Evolutionary conservation across 1,139 yeast genomes (phyloP).

Genomic region (Protomyces arabidopsidicola): DNA sequence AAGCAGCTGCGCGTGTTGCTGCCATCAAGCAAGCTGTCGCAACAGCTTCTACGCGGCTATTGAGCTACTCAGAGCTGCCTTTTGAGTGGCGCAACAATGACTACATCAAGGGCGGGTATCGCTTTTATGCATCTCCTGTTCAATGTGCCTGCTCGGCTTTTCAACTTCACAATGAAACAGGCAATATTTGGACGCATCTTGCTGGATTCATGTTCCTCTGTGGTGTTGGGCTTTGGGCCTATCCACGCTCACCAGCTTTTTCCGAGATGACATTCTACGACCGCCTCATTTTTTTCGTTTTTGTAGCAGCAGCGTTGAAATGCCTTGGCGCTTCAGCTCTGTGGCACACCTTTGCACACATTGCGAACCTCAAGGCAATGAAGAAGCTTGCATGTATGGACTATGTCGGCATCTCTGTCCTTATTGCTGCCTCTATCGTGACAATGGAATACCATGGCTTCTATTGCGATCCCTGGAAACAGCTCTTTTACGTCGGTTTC

Average conservation of each 20-base stretch:
- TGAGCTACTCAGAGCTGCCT: conserved; percentile 85
- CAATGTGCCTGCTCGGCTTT: conserved; percentile 57
- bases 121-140: conserved; percentile 65
- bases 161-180: conserved; percentile 77
- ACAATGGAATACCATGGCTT: conserved; percentile 80
- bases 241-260: conserved; percentile 51
- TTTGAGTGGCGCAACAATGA: conserved; percentile 91
- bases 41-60: conserved; percentile 43
- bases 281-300: conserved; percentile 55
- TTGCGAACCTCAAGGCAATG: conserved; percentile 60
- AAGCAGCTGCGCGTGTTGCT: conserved; percentile 17
- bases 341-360: conserved; percentile 91
- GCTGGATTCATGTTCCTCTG: conserved; percentile 59
- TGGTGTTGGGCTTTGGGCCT: conserved; percentile 56
- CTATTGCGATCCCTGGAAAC: conserved; percentile 54
- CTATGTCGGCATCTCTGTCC: conserved; percentile 86
- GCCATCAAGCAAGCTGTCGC: conserved; percentile 21
- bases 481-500: conserved; percentile 51
- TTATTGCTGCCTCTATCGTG: conserved; percentile 85
- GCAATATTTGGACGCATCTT: conserved; percentile 91
- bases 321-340: conserved; percentile 73
- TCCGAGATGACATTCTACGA: conserved; percentile 47
- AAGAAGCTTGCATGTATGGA: conserved; percentile 86
- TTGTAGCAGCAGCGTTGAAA: conserved; percentile 65
- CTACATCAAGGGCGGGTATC: conserved; percentile 74